These are phyloP conservation scores for Fermentozyma sake DNA, from an alignment of 1,139 yeast genomes.

Conservation along the genomic window DNA sequence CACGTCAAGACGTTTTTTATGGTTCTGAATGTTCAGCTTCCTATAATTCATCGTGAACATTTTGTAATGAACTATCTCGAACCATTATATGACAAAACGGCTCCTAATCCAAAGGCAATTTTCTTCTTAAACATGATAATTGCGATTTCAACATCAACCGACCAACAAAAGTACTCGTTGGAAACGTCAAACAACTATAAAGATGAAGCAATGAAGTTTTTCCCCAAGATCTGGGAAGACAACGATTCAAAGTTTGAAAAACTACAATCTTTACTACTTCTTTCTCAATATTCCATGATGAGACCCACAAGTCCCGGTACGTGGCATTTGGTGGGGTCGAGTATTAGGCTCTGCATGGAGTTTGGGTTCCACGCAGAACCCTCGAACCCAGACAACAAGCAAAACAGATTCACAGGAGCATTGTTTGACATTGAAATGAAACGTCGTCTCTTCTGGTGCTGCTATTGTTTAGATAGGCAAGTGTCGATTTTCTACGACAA, in stretches of 20 bases:
- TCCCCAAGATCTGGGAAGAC: background rate
- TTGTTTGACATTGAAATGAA: background rate
- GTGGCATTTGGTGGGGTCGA: conserved; percentile 1
- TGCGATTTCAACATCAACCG: conserved; percentile 1
- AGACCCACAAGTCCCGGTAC: conserved; percentile 1
- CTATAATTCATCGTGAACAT: background rate
- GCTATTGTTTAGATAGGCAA: conserved; percentile 2
- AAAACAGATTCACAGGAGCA: background rate
- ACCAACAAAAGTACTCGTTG: conserved; percentile 1
- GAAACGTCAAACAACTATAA: background rate
- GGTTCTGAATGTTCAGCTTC: conserved; percentile 1
- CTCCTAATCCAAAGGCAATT: background rate
- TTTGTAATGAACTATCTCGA: too few relatives aligned
- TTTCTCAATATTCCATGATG: conserved; percentile 2
- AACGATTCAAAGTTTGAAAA: background rate
- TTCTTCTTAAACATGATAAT: conserved; percentile 2
- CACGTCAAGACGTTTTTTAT: background rate
- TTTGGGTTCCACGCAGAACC: conserved; percentile 1
- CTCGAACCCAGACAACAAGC: too few relatives aligned
- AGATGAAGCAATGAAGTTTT: background rate
- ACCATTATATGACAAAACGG: too few relatives aligned
- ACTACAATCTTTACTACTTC: conserved; percentile 1
- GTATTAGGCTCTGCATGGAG: conserved; percentile 1
- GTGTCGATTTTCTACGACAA: conserved; percentile 1
- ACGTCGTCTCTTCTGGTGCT: conserved; percentile 3